Base-by-base conservation (phyloP, 495 filamentous ascomycete species). In the Talaromyces stipitatus region DNA sequence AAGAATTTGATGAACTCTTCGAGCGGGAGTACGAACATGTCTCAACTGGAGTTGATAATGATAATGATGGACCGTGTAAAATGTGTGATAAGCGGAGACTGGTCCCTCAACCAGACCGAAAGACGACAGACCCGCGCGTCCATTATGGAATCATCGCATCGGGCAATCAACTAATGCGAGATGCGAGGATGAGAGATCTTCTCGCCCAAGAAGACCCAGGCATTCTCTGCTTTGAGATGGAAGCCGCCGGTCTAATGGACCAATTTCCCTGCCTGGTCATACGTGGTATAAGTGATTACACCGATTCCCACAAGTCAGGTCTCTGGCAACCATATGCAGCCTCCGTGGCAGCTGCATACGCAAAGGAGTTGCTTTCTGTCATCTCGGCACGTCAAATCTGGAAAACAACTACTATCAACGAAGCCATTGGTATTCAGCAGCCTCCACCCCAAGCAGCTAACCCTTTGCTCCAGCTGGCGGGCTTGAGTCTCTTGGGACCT, bases 251-350 rank as follows among this genome's bases (percentile, higher is more conserved):
- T 4, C 28, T 77, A 9, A 66, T 69, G 63, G 51, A 61, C 43
- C 43, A 66, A 24, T 63, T 69, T 36, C 64, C 62, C n/a, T 73
- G 67, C 50, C 53, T 74, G 8, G 66, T 73, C 2, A 71, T 77
- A 23, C 64, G 70, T 23, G 74, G 74, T 0, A 69, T 77, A 18
- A 71, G 62, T 29, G 72, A 77, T 53, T 77, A 75, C 57, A 61
- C 60, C 3, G 73, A 76, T 47, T 69, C 69, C 1, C 73, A 77
- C 47, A 45, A 11, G 59, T 60, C 36, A 16, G 27, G 48, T 22
- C 14, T 38, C 12, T 57, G 54, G 54, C 54, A 57, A 27, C 36
- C 36, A 23, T 57, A 57, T 6, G 33, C 54, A 30, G 54, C 54
- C n/a, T 28, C 45, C 8, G 63, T 62, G 4, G 69, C 72, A n/a